These are phyloP conservation scores for Mrakiaceae sp. DNA, from an alignment of 1,284 basidiomycete genomes.

Conservation along the genomic window DNA sequence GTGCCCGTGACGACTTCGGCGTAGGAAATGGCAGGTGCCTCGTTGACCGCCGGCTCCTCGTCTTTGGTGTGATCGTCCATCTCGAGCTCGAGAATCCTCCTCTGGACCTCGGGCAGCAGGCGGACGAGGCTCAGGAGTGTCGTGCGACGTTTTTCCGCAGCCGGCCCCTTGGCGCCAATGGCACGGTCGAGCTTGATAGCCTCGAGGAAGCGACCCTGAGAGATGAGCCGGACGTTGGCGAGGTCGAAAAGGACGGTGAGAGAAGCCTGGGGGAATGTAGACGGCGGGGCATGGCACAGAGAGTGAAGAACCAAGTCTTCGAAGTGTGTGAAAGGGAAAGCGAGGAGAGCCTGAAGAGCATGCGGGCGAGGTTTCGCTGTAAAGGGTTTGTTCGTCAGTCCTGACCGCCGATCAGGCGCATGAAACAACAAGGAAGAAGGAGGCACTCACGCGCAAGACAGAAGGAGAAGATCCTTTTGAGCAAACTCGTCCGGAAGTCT, in stretches of 20 bases:
- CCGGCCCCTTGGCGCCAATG: constrained; percentile 10
- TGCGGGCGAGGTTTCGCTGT: constrained; percentile 48
- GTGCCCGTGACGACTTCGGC: background rate
- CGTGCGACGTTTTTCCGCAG: constrained; percentile 8
- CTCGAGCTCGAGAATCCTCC: constrained; percentile 42
- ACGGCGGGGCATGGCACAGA: constrained; percentile 48
- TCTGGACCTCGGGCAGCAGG: constrained; percentile 14
- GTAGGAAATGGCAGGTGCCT: background rate
- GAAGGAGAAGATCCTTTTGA: constrained; percentile 49
- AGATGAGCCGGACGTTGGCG: constrained; percentile 56
- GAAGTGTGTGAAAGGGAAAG: constrained; percentile 49
- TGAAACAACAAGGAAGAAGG: background rate
- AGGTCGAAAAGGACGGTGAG: constrained; percentile 56
- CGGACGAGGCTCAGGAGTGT: constrained; percentile 8
- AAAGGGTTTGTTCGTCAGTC: background rate
- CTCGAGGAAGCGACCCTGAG: constrained; percentile 50
- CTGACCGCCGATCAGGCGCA: background rate
- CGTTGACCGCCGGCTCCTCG: background rate
- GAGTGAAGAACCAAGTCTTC: constrained; percentile 49
- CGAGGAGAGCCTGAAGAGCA: constrained; percentile 49
- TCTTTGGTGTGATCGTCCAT: constrained; percentile 30
- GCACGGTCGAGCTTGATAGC: constrained; percentile 56
- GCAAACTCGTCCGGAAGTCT: constrained; percentile 45
- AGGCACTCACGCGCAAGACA: constrained; percentile 50
- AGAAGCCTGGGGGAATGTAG: constrained; percentile 33